These are phyloP conservation scores for Coniochaeta sp. DNA, from an alignment of 2,329 filamentous ascomycete species.

Conservation along the genomic window DNA sequence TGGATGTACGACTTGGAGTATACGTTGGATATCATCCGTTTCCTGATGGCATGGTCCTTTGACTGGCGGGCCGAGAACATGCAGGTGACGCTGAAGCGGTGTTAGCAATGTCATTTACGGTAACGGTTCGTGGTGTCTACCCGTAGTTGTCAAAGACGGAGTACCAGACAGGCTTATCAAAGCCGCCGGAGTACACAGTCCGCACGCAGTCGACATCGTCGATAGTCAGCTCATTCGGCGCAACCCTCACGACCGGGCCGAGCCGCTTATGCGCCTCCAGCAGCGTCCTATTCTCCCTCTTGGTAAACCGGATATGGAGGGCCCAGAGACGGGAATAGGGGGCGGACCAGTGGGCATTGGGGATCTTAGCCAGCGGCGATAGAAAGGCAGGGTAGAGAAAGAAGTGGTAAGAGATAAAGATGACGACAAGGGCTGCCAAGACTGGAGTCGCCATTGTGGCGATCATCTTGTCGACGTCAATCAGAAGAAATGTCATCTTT, in stretches of 20 bases:
- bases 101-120: background rate
- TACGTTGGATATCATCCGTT: conserved; percentile 71
- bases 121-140: conserved; percentile 28
- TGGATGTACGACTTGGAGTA: conserved; percentile 75
- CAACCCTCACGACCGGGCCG: conserved; percentile 58
- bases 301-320: conserved; percentile 51
- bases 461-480: background rate
- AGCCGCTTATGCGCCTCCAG: conserved; percentile 50
- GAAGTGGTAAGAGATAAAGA: conserved; percentile 19
- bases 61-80: conserved; percentile 73
- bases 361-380: conserved; percentile 59
- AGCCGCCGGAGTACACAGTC: conserved; percentile 64
- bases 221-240: conserved; percentile 60
- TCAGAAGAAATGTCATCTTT: no score
- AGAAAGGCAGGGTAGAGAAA: conserved; percentile 39
- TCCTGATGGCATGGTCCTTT: conserved; percentile 60
- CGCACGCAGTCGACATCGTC: conserved; percentile 61
- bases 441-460: background rate
- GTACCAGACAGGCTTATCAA: conserved; percentile 72
- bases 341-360: conserved; percentile 61
- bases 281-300: conserved; percentile 56
- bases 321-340: conserved; percentile 63
- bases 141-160: conserved; percentile 68
- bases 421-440: background rate
- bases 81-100: conserved; percentile 33